Evolutionary conservation across 1,284 basidiomycete genomes (phyloP), one percentile per base, ranked within the genome.

Genomic region (Sanguinoderma infundibulare): DNA sequence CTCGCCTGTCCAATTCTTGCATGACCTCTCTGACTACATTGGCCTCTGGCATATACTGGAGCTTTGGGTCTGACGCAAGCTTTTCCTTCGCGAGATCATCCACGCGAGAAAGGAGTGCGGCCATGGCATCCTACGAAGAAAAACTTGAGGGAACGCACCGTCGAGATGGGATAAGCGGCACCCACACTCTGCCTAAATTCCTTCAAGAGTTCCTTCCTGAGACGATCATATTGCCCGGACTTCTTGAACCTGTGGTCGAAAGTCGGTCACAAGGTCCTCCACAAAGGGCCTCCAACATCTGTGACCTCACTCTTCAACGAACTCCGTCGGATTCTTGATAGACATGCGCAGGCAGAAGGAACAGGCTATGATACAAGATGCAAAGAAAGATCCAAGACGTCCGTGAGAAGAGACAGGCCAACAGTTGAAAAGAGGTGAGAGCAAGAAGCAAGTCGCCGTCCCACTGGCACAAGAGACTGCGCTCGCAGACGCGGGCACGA

Each of bases 191-290:
- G 80, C 67, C 85, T 84, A 72, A 91, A 91, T 69, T 87, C 79
- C 9, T 79, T 69, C 56, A 92, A 73, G 22, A 92, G 76, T 69
- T 91, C 86, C 49, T 84, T 83, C 53, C 90, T 81, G 61, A 92
- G 73, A 39, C 87, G 84, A 67, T 92, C 90, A 68, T 91, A 92
- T 75, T 92, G 89, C 30, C 90, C 91, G 7, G 89, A 90, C 69
- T 87, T 88, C 73, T 92, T 91, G 79, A 91, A 92, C 67, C 90
- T 92, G 70, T 6, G 36, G 24, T 40, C n/a, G 20, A 35, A 20
- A 20, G 9, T 44, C 24, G 24, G 40, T 34, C 12, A 53, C 52
- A 10, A 20, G 10, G 15, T n/a, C 34, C 14, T 34, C 17, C 3
- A 40, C 52, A 28, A 15, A 50, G 28, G 22, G 22, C 44, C 32